Base-by-base conservation (phyloP, 2,329 filamentous ascomycete species). In the Cytospora piceicola region DNA sequence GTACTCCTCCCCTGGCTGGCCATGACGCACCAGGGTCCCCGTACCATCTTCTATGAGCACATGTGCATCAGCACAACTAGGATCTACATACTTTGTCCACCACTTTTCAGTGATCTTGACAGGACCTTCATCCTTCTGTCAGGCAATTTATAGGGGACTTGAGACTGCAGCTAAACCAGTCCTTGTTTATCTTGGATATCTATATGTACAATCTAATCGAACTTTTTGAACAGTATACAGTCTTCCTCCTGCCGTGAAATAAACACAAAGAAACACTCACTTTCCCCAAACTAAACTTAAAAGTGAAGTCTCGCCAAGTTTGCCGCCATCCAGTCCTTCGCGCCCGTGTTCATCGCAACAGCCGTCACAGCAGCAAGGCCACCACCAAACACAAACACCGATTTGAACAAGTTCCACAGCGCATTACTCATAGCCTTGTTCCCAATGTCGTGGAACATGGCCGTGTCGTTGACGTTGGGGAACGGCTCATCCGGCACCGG, bases 391-490 rank as follows among this genome's bases (percentile, higher is more conserved):
- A 64, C 51, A 22, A 57, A 56, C 17, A 64, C 30, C n/a, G 51
- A 58, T 17, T 32, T 54, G 20, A 64, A 32, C 17, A 64, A 24
- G n/a, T 57, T 53, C 62, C 62, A 64, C 8, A 64, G 49, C 4
- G 55, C 62, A n/a, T 53, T 64, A 34, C 46, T 64, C 46, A 64
- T 64, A 22, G 62, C 62, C 6, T 49, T 64, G 56, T 54, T 59
- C 22, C 62, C 62, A 36, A 64, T 64, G 49, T 64, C 62, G 49
- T 64, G 62, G 62, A 64, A 64, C 62, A 64, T 64, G 49, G 62
- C 62, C 56, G 62, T 46, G 8, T 61, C 61, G 39, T 68, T 68
- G 15, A 58, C 59, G 39, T 63, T 62, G 8, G 66, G 66, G 22
- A 68, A 68, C 0, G 63, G 66, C 56, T 63, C 39, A 8, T 66